A percentile compares a stretch with the other conserved stretches of the same genome.
Conservation (phyloP, 2,329 filamentous ascomycete genomes). For the Thelonectria discophora region DNA sequence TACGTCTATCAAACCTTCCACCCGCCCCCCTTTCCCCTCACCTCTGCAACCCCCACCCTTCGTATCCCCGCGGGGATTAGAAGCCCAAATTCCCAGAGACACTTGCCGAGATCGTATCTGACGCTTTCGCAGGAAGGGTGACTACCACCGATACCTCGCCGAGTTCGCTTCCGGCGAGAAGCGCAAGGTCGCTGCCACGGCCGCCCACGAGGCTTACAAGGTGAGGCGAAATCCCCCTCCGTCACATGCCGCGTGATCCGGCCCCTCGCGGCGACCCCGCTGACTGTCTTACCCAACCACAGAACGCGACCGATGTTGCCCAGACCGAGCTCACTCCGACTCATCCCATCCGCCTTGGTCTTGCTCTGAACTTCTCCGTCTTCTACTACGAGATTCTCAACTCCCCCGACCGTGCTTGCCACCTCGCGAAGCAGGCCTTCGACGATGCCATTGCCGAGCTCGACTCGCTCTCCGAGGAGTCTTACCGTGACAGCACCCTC, state of each 20-base stretch:
- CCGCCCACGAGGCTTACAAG: constrained; percentile 97
- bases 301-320: constrained; percentile 97
- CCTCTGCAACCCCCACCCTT: constrained; percentile 12
- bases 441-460: constrained; percentile 99
- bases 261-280: constrained; percentile 30
- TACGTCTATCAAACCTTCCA: constrained; percentile 27
- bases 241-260: constrained; percentile 42
- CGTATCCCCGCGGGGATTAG: neutral
- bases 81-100: neutral
- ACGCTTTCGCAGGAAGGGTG: constrained; percentile 78
- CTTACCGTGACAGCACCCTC: constrained; percentile 97
- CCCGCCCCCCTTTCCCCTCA: constrained; percentile 16
- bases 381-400: constrained; percentile 99
- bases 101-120: constrained; percentile 12
- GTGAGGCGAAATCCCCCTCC: constrained; percentile 58
- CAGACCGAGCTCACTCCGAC: constrained; percentile 97
- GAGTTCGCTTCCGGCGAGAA: constrained; percentile 94
- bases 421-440: constrained; percentile 98
- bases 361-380: constrained; percentile 98
- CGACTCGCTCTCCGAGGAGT: constrained; percentile 96
- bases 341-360: constrained; percentile 96
- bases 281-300: constrained; percentile 34
- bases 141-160: constrained; percentile 95
- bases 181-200: constrained; percentile 86
- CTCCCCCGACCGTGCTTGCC: constrained; percentile 96